A percentile compares a stretch with the other conserved stretches of the same genome.
phyloP scores from a whole-genome alignment of 2,329 filamentous ascomycete genomes.

The Pestalotiopsis sp. region DNA sequence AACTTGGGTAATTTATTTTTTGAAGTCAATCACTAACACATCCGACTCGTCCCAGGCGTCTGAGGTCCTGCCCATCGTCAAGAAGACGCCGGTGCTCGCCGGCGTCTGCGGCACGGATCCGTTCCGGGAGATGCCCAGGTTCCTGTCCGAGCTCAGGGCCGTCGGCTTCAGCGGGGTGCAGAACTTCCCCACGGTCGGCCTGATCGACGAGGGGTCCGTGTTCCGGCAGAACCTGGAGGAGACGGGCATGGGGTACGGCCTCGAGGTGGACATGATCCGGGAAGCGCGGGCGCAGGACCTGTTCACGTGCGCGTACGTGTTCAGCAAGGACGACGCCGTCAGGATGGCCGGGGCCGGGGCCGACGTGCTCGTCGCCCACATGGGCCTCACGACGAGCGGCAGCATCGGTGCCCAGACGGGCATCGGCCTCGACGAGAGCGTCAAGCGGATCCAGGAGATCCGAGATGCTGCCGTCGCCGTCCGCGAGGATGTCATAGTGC shows the following conservation, averaged over 20 bases:
- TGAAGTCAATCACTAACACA: background rate
- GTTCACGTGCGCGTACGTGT: constrained; percentile 72
- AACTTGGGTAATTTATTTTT: background rate
- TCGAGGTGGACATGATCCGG: constrained; percentile 68
- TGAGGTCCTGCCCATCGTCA: constrained; percentile 68
- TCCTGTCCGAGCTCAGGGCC: constrained; percentile 61
- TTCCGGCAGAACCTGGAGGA: constrained; percentile 72
- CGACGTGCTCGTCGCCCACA: constrained; percentile 69
- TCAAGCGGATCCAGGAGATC: constrained; percentile 64
- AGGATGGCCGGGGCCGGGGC: constrained; percentile 67
- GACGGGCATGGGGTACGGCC: constrained; percentile 70
- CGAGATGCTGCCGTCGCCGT: constrained; percentile 60
- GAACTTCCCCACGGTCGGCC: constrained; percentile 74
- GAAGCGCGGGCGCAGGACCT: constrained; percentile 61
- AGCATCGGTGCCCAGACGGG: constrained; percentile 66
- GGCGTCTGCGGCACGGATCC: constrained; percentile 74
- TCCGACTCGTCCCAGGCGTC: constrained; percentile 44
- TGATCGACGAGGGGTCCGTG: constrained; percentile 61
- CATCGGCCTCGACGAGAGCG: constrained; percentile 66
- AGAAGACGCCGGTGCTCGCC: constrained; percentile 66
- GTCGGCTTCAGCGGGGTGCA: constrained; percentile 71
- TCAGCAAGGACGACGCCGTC: constrained; percentile 61
- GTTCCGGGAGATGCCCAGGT: constrained; percentile 63
- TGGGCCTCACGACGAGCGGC: constrained; percentile 67
- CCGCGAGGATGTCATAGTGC: constrained; percentile 61